Percentiles rank a stretch among this genome's conserved stretches.
Evolutionary conservation across 192 early-diverging fungal genomes (phyloP).

Genomic region (Funneliformis geosporum): DNA sequence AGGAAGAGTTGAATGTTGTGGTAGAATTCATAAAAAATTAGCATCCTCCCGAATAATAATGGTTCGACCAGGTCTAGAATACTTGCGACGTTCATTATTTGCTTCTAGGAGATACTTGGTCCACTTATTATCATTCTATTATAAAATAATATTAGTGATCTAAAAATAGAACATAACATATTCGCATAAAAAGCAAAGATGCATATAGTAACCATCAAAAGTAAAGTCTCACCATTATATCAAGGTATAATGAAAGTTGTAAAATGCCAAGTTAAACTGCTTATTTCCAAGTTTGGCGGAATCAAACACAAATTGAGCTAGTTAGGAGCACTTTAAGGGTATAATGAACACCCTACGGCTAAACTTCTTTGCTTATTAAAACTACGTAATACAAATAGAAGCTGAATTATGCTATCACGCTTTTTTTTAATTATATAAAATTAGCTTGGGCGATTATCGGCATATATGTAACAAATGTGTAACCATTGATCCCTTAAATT

Average conservation of each 20-base stretch:
- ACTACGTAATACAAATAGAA: background rate
- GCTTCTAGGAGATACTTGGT: background rate
- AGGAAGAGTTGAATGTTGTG: slow-evolving; percentile 3
- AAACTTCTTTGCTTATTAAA: background rate
- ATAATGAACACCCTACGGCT: background rate
- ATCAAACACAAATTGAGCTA: background rate
- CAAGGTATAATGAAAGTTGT: background rate
- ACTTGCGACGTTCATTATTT: background rate
- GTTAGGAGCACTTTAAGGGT: background rate
- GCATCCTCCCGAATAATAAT: background rate
- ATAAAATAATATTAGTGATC: background rate
- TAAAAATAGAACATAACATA: background rate
- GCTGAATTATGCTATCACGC: too few species aligned
- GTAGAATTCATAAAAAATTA: slow-evolving; percentile 5
- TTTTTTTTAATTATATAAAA: too few species aligned
- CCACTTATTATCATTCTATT: background rate
- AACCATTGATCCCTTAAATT: too few species aligned
- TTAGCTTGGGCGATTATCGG: too few species aligned
- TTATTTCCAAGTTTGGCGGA: background rate
- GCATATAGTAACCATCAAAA: background rate
- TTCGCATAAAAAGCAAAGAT: too few species aligned
- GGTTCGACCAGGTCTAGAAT: background rate
- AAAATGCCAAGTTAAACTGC: background rate
- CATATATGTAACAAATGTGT: too few species aligned
- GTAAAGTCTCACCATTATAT: background rate